Evolutionary conservation across 192 early-diverging fungal genomes (phyloP).

Genomic region (Chytriomyces sp.): DNA sequence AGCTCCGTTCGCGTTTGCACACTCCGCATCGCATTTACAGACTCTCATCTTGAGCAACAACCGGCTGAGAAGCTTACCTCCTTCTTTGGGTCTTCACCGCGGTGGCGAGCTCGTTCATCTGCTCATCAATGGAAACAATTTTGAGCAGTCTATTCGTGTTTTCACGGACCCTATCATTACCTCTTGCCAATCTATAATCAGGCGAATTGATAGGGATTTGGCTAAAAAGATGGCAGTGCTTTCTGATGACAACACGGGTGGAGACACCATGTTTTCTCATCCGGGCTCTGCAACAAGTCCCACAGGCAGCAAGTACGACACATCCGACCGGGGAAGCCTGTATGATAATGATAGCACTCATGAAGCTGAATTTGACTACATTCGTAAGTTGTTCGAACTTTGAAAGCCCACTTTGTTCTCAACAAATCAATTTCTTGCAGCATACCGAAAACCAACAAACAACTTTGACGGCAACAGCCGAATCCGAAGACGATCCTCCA

Average conservation of each 20-base stretch:
- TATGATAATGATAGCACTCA: conserved; percentile 32
- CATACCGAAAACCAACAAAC: neutral
- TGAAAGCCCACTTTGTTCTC: neutral
- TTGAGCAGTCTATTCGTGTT: conserved; percentile 8
- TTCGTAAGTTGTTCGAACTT: neutral
- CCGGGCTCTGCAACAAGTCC: neutral
- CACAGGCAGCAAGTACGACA: neutral
- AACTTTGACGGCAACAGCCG: neutral
- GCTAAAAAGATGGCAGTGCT: conserved; percentile 6
- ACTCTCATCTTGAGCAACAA: conserved; percentile 45
- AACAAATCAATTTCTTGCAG: neutral
- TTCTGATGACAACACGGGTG: neutral
- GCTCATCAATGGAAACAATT: conserved; percentile 16
- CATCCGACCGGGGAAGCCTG: conserved; percentile 13
- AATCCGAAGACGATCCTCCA: conserved; percentile 19
- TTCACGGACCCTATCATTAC: conserved; percentile 34
- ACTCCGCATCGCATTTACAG: conserved; percentile 33
- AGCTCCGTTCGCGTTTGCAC: conserved; percentile 27
- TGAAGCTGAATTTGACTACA: conserved; percentile 33
- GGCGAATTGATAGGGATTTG: conserved; percentile 11
- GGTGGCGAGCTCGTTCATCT: conserved; percentile 27
- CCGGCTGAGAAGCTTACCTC: conserved; percentile 40
- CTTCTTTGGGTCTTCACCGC: conserved; percentile 53
- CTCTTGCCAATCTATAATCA: conserved; percentile 16
- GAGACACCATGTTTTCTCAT: neutral